Percentiles rank a stretch among this genome's conserved stretches.
These are phyloP conservation scores for Thuja plicata DNA, from an alignment of 83 land plant species.

Conservation along the genomic window DNA sequence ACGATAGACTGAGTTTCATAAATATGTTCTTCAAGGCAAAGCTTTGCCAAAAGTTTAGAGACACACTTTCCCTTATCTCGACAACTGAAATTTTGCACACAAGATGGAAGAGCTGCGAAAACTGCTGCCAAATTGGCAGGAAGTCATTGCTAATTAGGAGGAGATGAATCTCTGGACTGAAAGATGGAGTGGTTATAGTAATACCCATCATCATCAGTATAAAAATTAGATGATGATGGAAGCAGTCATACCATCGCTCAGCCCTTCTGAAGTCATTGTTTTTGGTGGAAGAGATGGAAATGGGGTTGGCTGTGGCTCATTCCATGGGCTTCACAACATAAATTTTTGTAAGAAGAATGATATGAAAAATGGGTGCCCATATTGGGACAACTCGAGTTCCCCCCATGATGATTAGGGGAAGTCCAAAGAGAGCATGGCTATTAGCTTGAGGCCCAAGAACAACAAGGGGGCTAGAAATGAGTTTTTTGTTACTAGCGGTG, in stretches of 20 bases:
- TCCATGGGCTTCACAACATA: constrained; percentile 40
- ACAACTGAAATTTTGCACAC: constrained; percentile 75
- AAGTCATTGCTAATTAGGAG: constrained; percentile 47
- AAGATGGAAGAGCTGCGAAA: constrained; percentile 70
- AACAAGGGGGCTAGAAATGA: not conserved
- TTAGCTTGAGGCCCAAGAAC: constrained; percentile 20
- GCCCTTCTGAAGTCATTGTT: not conserved
- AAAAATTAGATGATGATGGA: not conserved
- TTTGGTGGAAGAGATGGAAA: not conserved
- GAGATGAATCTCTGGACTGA: constrained; percentile 10
- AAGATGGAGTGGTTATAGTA: constrained; percentile 54
- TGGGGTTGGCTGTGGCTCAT: constrained; percentile 8
- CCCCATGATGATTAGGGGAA: constrained; percentile 55
- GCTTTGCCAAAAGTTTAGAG: constrained; percentile 51
- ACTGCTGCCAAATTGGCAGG: constrained; percentile 84
- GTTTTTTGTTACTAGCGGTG: not conserved
- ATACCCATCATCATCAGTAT: constrained; percentile 7
- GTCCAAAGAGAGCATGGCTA: constrained; percentile 38
- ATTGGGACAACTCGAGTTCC: constrained; percentile 66
- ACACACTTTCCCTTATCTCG: constrained; percentile 55
- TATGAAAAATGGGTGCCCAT: constrained; percentile 66
- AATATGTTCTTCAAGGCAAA: constrained; percentile 79
- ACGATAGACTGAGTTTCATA: not conserved
- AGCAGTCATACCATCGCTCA: not conserved
- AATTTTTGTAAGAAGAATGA: constrained; percentile 66